Base-by-base conservation (phyloP, 345 rosid species). In the Murraya paniculata region DNA sequence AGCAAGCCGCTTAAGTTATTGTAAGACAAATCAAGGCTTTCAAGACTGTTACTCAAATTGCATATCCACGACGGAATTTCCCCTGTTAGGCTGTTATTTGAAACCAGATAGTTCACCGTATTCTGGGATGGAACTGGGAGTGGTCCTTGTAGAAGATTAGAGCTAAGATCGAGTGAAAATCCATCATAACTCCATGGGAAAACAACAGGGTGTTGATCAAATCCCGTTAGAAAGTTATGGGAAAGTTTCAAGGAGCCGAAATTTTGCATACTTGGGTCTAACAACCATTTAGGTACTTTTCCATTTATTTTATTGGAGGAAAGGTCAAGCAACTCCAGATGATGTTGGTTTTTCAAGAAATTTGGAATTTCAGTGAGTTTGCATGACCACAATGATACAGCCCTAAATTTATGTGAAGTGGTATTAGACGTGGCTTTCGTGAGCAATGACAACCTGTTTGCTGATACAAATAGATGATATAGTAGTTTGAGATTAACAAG, bases 81-180 rank as follows among this genome's bases (percentile, higher is more conserved):
- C 10, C 84, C 68, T 0, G 57, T 30, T 7, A 82, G 50, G 0
- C 1, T 24, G 71, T 82, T 75, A 30, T 64, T 31, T 22, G 79
- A 64, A 21, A 33, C 64, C 2, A 0, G 2, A 39, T 78, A 82
- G 35, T 14, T 1, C 4, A 4, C 1, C 18, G 18, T 59, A 14
- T 75, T 55, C 25, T 9, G 9, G 1, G 79, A 79, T 22, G 78
- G 78, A 16, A 68, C 36, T 38, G 79, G 85, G 16, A 82, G 79
- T 2, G 61, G 6, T 38, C 82, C 82, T 56, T 78, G 64, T 8
- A 78, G 19, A 16, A 21, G 19, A 27, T 78, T 82, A 0, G 9
- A 4, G 0, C 30, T 4, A 3, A 78, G 68, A 14, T 11, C 1
- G 0, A 78, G 22, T 4, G 7, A 14, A 14, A 50, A 50, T 0